phyloP scores from a whole-genome alignment of 176 grass and related monocot species.

The Rhynchospora pubera region DNA sequence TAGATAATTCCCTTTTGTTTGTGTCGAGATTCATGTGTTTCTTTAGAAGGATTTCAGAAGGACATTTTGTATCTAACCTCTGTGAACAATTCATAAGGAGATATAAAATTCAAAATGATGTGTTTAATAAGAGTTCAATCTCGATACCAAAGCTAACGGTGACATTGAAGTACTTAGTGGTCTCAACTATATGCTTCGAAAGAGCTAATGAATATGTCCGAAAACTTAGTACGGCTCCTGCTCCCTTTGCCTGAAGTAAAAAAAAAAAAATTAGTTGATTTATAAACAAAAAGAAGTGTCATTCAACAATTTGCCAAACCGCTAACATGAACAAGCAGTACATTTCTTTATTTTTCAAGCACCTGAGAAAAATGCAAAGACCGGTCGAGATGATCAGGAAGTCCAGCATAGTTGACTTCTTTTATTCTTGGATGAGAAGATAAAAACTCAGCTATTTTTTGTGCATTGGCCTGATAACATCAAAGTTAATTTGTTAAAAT shows the following conservation, averaged over 20 bases:
- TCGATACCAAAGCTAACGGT: conserved; percentile 93
- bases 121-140: neutral
- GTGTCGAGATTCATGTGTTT: neutral
- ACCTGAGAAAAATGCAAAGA: conserved; percentile 92
- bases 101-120: neutral
- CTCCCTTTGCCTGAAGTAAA: conserved; percentile 60
- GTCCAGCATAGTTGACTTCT: conserved; percentile 83
- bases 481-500: no score
- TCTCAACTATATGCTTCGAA: conserved; percentile 78
- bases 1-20: neutral
- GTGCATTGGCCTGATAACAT: conserved; percentile 75
- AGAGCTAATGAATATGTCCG: conserved; percentile 73
- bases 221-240: conserved; percentile 89
- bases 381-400: conserved; percentile 67
- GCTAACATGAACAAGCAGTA: neutral
- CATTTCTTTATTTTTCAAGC: neutral
- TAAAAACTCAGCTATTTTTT: conserved; percentile 96
- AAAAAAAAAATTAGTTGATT: neutral
- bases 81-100: neutral
- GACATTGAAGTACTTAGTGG: conserved; percentile 71
- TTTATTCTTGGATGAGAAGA: conserved; percentile 76
- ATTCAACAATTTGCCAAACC: neutral
- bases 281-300: neutral
- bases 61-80: neutral
- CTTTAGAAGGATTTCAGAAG: neutral